phyloP scores from a whole-genome alignment of 345 rosid species.

The Brassica cretica region DNA sequence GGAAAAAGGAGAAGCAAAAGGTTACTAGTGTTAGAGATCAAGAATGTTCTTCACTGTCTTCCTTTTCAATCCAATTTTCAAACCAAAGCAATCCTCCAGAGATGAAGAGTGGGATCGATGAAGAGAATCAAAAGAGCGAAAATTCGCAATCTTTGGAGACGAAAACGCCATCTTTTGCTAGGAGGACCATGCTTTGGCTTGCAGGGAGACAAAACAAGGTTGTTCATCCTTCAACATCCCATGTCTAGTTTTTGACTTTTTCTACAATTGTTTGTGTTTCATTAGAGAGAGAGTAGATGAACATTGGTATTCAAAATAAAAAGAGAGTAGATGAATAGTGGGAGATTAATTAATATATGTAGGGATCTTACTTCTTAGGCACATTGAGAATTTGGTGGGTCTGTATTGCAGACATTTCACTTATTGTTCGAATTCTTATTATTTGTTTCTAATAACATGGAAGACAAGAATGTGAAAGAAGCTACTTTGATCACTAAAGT shows the following conservation, averaged over 20 bases:
- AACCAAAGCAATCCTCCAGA: not conserved
- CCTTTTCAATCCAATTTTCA: conserved; percentile 38
- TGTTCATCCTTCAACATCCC: conserved; percentile 64
- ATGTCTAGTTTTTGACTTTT: conserved; percentile 20
- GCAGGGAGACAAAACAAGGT: conserved; percentile 79
- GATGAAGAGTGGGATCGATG: conserved; percentile 44
- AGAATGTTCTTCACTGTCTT: conserved; percentile 33
- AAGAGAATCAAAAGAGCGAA: conserved; percentile 15
- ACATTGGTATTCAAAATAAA: not conserved
- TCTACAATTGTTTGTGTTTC: conserved; percentile 10
- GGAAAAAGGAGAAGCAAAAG: conserved; percentile 52
- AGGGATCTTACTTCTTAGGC: conserved; percentile 20
- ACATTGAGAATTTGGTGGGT: conserved; percentile 5
- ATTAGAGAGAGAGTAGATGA: conserved; percentile 9
- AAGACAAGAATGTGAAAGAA: conserved; percentile 23
- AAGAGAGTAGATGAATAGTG: conserved; percentile 6
- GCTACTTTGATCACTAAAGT: not conserved
- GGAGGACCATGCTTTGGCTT: conserved; percentile 85
- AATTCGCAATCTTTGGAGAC: conserved; percentile 33
- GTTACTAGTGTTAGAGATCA: not conserved
- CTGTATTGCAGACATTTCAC: not conserved
- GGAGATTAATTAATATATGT: conserved; percentile 5
- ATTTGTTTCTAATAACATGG: not conserved
- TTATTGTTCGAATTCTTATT: not conserved
- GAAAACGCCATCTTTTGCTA: conserved; percentile 85